Evolutionary conservation across 495 filamentous ascomycete genomes (phyloP).

Genomic region (Talaromyces stipitatus): DNA sequence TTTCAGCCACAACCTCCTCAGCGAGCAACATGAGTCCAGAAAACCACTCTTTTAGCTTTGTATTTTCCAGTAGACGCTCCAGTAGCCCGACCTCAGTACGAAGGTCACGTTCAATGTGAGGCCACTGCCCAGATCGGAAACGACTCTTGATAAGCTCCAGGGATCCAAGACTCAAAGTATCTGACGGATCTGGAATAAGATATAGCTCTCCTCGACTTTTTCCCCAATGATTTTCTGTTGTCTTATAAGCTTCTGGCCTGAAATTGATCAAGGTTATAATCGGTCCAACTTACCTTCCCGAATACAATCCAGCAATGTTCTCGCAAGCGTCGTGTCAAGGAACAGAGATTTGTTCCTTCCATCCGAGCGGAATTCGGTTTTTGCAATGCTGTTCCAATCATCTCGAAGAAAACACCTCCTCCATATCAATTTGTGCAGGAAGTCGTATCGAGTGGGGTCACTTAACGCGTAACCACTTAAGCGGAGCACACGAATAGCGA

Average conservation of each 20-base stretch:
- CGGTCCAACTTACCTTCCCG: conserved; percentile 20
- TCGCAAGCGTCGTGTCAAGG: conserved; percentile 24
- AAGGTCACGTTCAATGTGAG: conserved; percentile 43
- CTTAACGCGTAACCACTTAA: conserved; percentile 42
- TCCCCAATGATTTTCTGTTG: conserved; percentile 14
- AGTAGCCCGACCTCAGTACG: conserved; percentile 47
- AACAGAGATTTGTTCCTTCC: conserved; percentile 16
- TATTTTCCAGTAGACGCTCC: conserved; percentile 44
- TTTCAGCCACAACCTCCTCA: no score
- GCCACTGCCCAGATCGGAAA: conserved; percentile 43
- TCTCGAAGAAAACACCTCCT: conserved; percentile 71
- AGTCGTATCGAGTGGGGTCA: conserved; percentile 42
- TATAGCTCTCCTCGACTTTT: conserved; percentile 22
- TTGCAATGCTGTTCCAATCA: conserved; percentile 56
- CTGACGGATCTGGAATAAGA: conserved; percentile 37
- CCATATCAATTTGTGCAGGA: conserved; percentile 69
- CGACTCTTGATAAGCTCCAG: conserved; percentile 46
- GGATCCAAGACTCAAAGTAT: conserved; percentile 39
- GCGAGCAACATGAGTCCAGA: conserved; percentile 38
- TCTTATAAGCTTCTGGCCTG: conserved; percentile 9
- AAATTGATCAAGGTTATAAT: neutral
- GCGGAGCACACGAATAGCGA: conserved; percentile 61
- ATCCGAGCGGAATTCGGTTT: conserved; percentile 20
- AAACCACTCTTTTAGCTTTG: conserved; percentile 55
- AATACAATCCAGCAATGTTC: conserved; percentile 24